Base-by-base conservation (phyloP, 140 eudicot species). In the Ambrosia hybrid region DNA sequence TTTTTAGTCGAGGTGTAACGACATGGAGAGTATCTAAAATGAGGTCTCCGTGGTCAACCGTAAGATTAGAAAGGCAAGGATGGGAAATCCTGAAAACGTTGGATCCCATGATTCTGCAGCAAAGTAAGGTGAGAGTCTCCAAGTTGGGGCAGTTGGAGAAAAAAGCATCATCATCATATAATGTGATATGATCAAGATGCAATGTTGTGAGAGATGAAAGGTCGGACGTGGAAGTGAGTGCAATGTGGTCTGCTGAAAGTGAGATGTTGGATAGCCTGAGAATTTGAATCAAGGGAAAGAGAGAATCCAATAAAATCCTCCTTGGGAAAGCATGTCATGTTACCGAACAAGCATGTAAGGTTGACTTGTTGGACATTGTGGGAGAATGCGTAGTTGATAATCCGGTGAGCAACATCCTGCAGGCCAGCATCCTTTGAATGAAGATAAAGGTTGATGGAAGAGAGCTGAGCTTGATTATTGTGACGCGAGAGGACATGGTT, bases 141-240 rank as follows among this genome's bases (percentile, higher is more conserved):
- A 30, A 45, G 68, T 72, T 72, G 33, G 56, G 56, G 67, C 72
- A 74, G 46, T 10, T 38, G 14, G 65, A 62, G 46, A 74, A 15
- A 16, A 16, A 51, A 30, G 34, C 34, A 30, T 30, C 34, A 11
- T 45, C 64, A 62, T 58, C 64, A 58, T 58, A 26, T 9, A 58
- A 58, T 9, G 64, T 58, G 39, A 58, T 26, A 9, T 0, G 3
- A 21, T 30, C 5, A 21, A 58, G 41, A 58, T 58, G 39, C 64
- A 58, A 58, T 21, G 64, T 58, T 58, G 39, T 26, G 21, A 58
- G 1, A 58, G 14, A 58, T 58, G 39, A 58, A 58, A 58, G n/a
- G 7, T 58, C 41, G 14, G 4, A 5, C 26, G 64, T 58, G 9
- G 64, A 33, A 9, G 64, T 10, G 64, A 58, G 64, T 58, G 9